phyloP scores from a whole-genome alignment of 768 basidiomycete genomes.

The Russula lepida region DNA sequence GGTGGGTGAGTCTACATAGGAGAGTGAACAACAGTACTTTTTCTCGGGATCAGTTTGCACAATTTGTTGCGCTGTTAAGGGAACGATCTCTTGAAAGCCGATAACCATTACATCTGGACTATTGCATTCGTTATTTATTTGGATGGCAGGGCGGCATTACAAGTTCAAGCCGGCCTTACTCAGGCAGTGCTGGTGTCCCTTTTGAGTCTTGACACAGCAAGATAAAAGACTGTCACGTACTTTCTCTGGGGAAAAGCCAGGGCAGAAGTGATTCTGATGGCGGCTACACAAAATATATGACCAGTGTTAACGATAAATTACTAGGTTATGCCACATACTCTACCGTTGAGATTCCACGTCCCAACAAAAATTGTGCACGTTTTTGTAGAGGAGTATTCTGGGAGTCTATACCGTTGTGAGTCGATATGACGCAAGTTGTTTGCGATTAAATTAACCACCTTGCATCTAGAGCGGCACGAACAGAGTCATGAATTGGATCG shows the following conservation, averaged over 20 bases:
- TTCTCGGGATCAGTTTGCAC: conserved; percentile 93
- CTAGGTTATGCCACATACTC: conserved; percentile 38
- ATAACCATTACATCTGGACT: conserved; percentile 87
- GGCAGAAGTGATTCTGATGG: conserved; percentile 78
- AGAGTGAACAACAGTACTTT: conserved; percentile 41
- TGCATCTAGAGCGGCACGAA: conserved; percentile 61
- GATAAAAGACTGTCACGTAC: conserved; percentile 38
- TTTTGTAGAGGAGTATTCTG: conserved; percentile 78
- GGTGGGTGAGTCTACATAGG: not conserved
- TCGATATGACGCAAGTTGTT: not conserved
- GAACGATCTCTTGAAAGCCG: conserved; percentile 96
- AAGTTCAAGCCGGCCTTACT: conserved; percentile 33
- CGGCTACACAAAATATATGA: conserved; percentile 36
- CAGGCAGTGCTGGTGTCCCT: conserved; percentile 30
- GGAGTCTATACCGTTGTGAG: conserved; percentile 36
- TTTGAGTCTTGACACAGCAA: not conserved
- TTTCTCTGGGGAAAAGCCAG: conserved; percentile 82
- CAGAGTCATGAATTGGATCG: conserved; percentile 87
- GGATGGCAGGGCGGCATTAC: not conserved
- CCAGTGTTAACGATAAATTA: not conserved
- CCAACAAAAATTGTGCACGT: conserved; percentile 74
- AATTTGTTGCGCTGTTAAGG: conserved; percentile 95
- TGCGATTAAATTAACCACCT: conserved; percentile 36
- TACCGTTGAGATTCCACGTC: conserved; percentile 95
- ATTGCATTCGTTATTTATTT: not conserved